phyloP scores from a whole-genome alignment of 257 asterid genomes.

The Nicotiana obtusifolia region DNA sequence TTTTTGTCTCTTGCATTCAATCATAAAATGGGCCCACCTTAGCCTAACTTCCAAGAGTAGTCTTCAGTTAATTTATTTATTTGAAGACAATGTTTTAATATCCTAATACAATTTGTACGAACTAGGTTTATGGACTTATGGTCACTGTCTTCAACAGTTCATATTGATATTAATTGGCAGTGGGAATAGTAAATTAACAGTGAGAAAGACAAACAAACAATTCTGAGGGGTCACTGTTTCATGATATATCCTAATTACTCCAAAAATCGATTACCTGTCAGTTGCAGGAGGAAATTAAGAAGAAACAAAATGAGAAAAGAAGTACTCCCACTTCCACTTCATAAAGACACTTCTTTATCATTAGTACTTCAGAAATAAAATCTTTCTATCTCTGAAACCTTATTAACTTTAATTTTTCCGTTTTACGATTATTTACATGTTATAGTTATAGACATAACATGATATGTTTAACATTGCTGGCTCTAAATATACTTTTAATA shows the following conservation, averaged over 20 bases:
- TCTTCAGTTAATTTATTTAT: not conserved
- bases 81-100: not conserved
- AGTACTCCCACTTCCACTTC: too few species aligned
- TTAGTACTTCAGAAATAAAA: too few species aligned
- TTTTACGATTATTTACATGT: too few species aligned
- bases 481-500: too few species aligned
- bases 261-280: not conserved
- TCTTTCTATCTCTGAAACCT: too few species aligned
- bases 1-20: not conserved
- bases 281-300: not conserved
- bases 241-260: not conserved
- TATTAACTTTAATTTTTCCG: too few species aligned
- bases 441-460: too few species aligned
- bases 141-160: not conserved
- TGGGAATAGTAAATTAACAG: conserved; percentile 7
- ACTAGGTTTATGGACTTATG: not conserved
- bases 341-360: too few species aligned
- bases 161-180: not conserved
- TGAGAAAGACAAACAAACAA: conserved; percentile 31
- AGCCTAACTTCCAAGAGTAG: not conserved
- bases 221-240: conserved; percentile 18
- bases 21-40: not conserved
- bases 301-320: not conserved
- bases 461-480: too few species aligned
- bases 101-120: not conserved